Evolutionary conservation across 768 basidiomycete species (phyloP).

Genomic region (Pulveroboletus sp.): DNA sequence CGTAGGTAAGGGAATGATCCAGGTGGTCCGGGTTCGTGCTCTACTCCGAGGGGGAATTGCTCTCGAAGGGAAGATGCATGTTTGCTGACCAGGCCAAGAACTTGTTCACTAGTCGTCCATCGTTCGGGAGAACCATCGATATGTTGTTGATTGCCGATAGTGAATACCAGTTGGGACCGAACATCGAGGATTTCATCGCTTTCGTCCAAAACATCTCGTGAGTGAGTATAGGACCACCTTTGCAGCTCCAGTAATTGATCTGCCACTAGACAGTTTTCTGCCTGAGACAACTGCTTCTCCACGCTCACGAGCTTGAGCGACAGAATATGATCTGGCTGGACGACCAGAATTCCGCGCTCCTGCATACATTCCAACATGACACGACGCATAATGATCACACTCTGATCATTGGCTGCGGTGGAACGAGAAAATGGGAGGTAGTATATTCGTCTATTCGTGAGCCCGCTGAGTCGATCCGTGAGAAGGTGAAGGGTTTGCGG

Average conservation of each 20-base stretch:
- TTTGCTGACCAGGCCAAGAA: conserved; percentile 18
- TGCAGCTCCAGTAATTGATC: conserved; percentile 21
- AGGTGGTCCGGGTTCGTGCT: background rate
- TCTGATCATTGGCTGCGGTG: background rate
- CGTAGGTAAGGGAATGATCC: conserved; percentile 22
- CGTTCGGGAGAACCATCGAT: conserved; percentile 32
- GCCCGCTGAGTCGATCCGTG: too few species aligned
- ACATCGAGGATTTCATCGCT: conserved; percentile 26
- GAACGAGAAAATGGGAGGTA: conserved; percentile 45
- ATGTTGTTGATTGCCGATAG: conserved; percentile 23
- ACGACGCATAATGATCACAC: conserved; percentile 11
- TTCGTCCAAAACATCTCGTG: conserved; percentile 24
- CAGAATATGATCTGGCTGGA: conserved; percentile 51
- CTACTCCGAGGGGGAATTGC: background rate
- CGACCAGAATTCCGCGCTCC: conserved; percentile 39
- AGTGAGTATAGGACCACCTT: conserved; percentile 12
- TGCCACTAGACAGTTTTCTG: background rate
- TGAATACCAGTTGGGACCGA: conserved; percentile 33
- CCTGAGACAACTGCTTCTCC: conserved; percentile 27
- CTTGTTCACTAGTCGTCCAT: conserved; percentile 29
- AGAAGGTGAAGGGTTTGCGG: too few species aligned
- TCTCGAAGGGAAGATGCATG: background rate
- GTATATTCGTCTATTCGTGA: conserved; percentile 43
- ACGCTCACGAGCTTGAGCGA: conserved; percentile 46
- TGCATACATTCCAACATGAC: conserved; percentile 36